Evolutionary conservation across 179 eudicot species (phyloP).

Genomic region (Camellia oleifera): DNA sequence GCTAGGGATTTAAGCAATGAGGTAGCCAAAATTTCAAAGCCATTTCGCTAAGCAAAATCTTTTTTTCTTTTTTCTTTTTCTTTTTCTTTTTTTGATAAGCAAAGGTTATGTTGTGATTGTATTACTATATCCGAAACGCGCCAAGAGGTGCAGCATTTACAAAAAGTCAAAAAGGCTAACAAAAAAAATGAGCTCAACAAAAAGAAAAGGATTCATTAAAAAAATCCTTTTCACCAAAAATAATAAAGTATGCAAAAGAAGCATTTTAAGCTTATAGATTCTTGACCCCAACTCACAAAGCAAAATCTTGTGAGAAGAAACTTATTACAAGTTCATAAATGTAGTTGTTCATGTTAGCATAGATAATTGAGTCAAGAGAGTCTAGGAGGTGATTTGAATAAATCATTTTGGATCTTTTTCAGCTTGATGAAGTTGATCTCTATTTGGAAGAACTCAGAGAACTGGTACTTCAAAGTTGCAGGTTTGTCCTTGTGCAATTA

Average conservation of each 20-base stretch:
- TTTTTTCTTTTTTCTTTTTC: too few relatives aligned
- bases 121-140: too few relatives aligned
- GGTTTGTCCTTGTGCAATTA: constrained; percentile 39
- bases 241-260: too few relatives aligned
- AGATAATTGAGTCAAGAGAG: not conserved
- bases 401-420: constrained; percentile 24
- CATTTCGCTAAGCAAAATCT: not conserved
- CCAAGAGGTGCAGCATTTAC: too few relatives aligned
- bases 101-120: too few relatives aligned
- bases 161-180: too few relatives aligned
- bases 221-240: too few relatives aligned
- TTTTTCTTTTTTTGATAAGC: too few relatives aligned
- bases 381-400: constrained; percentile 7
- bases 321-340: not conserved
- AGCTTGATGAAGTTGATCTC: constrained; percentile 71
- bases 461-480: constrained; percentile 65
- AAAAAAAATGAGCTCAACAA: too few relatives aligned
- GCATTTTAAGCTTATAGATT: too few relatives aligned
- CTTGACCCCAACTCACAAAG: too few relatives aligned
- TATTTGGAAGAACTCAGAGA: constrained; percentile 69
- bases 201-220: too few relatives aligned
- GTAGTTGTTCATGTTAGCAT: not conserved
- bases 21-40: constrained; percentile 32
- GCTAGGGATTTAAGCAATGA: constrained; percentile 64
- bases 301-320: not conserved